phyloP scores from a whole-genome alignment of 1,139 yeast genomes.

The Kodamaea sp. region DNA sequence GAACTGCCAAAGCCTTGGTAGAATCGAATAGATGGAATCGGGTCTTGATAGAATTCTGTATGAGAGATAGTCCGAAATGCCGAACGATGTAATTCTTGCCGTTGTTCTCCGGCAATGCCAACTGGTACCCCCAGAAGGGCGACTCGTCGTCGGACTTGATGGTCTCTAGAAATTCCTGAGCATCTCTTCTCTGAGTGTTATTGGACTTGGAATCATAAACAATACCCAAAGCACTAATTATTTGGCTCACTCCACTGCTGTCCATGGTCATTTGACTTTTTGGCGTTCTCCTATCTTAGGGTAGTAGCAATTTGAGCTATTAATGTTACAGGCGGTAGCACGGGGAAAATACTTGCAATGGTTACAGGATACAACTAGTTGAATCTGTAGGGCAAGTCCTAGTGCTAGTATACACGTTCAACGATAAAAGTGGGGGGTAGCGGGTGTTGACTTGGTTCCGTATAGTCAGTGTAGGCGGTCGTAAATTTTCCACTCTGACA shows the following conservation, averaged over 20 bases:
- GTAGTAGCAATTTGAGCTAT: too few relatives aligned
- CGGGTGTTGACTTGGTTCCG: too few relatives aligned
- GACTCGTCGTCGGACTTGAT: constrained; percentile 79
- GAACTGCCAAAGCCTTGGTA: constrained; percentile 67
- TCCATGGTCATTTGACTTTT: constrained; percentile 56
- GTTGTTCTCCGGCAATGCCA: constrained; percentile 65
- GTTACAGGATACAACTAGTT: too few relatives aligned
- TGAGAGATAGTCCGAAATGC: constrained; percentile 83
- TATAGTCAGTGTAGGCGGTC: too few relatives aligned
- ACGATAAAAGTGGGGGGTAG: too few relatives aligned
- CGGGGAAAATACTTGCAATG: too few relatives aligned
- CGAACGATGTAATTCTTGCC: constrained; percentile 71
- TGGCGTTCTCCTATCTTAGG: background rate
- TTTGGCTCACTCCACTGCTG: constrained; percentile 63
- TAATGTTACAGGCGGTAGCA: too few relatives aligned
- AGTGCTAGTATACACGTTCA: too few relatives aligned
- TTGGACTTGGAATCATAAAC: constrained; percentile 74
- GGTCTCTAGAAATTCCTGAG: constrained; percentile 72
- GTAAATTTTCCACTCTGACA: too few relatives aligned
- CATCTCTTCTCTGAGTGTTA: constrained; percentile 64
- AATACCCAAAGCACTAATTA: constrained; percentile 73
- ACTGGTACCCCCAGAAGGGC: constrained; percentile 90
- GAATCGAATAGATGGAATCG: constrained; percentile 57
- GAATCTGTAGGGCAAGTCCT: too few relatives aligned
- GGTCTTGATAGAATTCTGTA: constrained; percentile 68